Base-by-base conservation (phyloP, 805 yeast genomes). In the Saccharomycopsis synnaedendra region DNA sequence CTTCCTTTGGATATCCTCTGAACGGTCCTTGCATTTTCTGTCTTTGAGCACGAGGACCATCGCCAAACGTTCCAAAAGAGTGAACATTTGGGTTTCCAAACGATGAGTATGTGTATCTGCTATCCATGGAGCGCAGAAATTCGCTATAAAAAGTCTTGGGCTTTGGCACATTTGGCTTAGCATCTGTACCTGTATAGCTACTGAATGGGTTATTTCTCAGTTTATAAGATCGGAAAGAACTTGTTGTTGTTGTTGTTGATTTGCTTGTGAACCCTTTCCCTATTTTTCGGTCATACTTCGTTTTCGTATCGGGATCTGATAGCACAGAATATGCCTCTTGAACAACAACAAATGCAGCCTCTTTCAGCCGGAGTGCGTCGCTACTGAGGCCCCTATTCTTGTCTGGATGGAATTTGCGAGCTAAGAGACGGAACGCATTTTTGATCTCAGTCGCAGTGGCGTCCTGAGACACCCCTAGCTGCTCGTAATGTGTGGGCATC, bases 361-460 rank as follows among this genome's bases (percentile, higher is more conserved):
- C 46, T 19, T 19, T 19, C 19, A 19, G 19, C 19, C 19, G 19
- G 19, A 19, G 19, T 19, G 19, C 19, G 19, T 19, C 19, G 10
- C 58, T 65, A 32, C 58, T 56, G n/a, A 61, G 62, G 27, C 61
- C 59, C 36, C 75, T 76, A 37, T 85, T 82, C 66, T 86, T 85
- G 60, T 85, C 95, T 0, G 95, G 95, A 61, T 85, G 95, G 58
- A 75, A 75, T 53, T 67, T 69, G 50, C 85, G 70, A 3, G 94
- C 94, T 55, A 78, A 72, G 57, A 76, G 78, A 57, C 88, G 71
- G 65, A 83, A 86, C 1, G 95, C 88, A 61, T 83, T 85, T 61
- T 84, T 84, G 58, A 86, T 76, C 42, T 52, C 55, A 8, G 39
- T 10, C 3, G 42, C 50, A 3, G 76, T 62, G 3, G 76, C 71